Conservation (phyloP, 2,329 filamentous ascomycete species). For the Xylariaceae sp. region DNA sequence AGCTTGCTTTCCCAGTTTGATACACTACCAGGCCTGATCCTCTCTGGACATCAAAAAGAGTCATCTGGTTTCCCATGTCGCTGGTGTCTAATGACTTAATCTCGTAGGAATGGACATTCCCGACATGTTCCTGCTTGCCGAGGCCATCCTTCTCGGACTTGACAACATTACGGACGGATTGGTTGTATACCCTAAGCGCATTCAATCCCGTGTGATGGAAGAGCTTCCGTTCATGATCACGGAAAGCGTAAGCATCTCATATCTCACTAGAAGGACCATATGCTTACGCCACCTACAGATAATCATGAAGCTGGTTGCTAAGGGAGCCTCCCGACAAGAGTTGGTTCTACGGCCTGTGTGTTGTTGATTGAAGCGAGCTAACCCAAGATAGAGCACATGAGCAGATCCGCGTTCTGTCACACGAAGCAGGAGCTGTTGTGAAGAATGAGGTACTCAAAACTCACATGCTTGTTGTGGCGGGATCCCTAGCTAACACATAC, state of each 20-base stretch:
- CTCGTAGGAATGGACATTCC: slow-evolving; percentile 13
- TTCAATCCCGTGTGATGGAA: slow-evolving; percentile 59
- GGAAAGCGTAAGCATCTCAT: slow-evolving; percentile 18
- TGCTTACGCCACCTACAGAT: slow-evolving; percentile 12
- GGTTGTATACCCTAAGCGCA: slow-evolving; percentile 73
- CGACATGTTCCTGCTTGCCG: slow-evolving; percentile 58
- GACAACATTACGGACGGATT: slow-evolving; percentile 65
- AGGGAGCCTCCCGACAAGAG: slow-evolving; percentile 27
- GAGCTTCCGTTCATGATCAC: slow-evolving; percentile 77
- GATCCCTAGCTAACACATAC: background rate
- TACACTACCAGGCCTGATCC: too few species aligned
- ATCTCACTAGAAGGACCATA: background rate
- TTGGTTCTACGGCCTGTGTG: background rate
- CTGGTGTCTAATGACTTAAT: background rate
- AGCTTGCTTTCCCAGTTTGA: too few species aligned
- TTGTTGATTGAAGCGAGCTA: background rate
- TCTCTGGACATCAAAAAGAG: too few species aligned
- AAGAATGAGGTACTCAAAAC: slow-evolving; percentile 35
- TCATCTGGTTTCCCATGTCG: too few species aligned
- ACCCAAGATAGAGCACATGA: slow-evolving; percentile 58
- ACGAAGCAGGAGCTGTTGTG: slow-evolving; percentile 63
- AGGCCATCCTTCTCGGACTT: slow-evolving; percentile 60
- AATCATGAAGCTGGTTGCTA: slow-evolving; percentile 27
- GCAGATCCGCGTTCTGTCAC: slow-evolving; percentile 75
- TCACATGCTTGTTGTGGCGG: background rate